Conservation (phyloP, 345 rosid species). For the Cardamine resedifolia region DNA sequence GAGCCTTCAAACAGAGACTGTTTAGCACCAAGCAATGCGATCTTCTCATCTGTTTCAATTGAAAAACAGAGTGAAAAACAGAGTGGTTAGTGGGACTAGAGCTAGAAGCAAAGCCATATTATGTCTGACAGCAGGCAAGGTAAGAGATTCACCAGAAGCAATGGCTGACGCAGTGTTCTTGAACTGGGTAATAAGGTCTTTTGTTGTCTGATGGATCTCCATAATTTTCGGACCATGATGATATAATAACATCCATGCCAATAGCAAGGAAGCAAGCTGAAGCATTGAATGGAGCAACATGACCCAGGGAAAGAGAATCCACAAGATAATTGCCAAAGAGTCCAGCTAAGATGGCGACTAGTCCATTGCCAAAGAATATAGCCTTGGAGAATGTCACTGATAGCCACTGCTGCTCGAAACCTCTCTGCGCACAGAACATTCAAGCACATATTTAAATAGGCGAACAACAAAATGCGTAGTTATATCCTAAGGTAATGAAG, state of each 20-base stretch:
- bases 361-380: conserved; percentile 68
- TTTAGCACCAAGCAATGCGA: conserved; percentile 86
- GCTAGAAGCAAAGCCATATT: conserved; percentile 11
- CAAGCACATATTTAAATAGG: no score
- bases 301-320: conserved; percentile 53
- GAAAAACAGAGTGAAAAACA: no score
- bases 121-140: conserved; percentile 5
- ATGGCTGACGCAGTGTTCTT: conserved; percentile 66
- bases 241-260: conserved; percentile 57
- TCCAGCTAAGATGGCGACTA: conserved; percentile 64
- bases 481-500: no score
- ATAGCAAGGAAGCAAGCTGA: conserved; percentile 73
- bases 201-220: conserved; percentile 70
- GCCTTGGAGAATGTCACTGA: conserved; percentile 76
- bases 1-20: conserved; percentile 98
- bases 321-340: conserved; percentile 64
- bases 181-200: conserved; percentile 63
- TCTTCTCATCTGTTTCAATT: conserved; percentile 81
- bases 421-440: no score
- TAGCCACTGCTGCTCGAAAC: conserved; percentile 71
- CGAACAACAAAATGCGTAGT: no score
- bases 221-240: conserved; percentile 66
- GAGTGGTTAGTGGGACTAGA: no score
- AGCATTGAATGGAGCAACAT: conserved; percentile 75
- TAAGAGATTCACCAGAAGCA: conserved; percentile 54